Evolutionary conservation across 805 yeast genomes (phyloP), one percentile per base, ranked within the genome.

Genomic region (Dipodascopsis tothii): DNA sequence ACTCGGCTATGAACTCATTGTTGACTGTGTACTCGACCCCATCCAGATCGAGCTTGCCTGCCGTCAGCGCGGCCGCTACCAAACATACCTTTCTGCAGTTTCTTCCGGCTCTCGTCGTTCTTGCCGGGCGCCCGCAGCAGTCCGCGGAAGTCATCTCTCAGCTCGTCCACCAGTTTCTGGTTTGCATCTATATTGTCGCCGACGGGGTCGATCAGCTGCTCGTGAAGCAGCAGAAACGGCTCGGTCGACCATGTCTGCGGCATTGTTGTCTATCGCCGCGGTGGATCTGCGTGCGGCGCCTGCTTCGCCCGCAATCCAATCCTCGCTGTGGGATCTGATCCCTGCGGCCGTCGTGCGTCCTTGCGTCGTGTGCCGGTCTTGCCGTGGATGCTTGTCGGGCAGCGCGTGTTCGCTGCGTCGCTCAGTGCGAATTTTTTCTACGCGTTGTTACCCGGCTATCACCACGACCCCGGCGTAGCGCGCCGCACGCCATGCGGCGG

Each of bases 21-120:
- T 83, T 85, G 25, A 88, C 61, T 46, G 74, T 73, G 54, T 74
- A 80, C 37, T 75, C 75, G 17, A 48, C 80, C 55, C 72, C 78
- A 17, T 70, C 64, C 25, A 87, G 66, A 6, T 58, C 59, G 4
- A 80, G 59, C 25, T 63, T 68, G 3, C 75, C 74, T 27, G 19
- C n/a, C 16, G 40, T 18, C 20, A 39, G 37, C 23, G 16, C 30
- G 4, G 17, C 14, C 9, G 28, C 20, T 7, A 2, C 18, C 4
- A 23, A 3, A 3, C 22, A 9, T 46, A 66, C 58, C 58, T 22
- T 52, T 50, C 20, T 51, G 61, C 46, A 68, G 45, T 19, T 45
- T 51, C 25, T 54, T 48, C 21, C 69, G 51, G 39, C 67, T 60
- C 6, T 55, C 43, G 11, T 66, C 71, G 33, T 57, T 59, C 43